Base-by-base conservation (phyloP, 345 rosid genomes). In the Brassica cretica region DNA sequence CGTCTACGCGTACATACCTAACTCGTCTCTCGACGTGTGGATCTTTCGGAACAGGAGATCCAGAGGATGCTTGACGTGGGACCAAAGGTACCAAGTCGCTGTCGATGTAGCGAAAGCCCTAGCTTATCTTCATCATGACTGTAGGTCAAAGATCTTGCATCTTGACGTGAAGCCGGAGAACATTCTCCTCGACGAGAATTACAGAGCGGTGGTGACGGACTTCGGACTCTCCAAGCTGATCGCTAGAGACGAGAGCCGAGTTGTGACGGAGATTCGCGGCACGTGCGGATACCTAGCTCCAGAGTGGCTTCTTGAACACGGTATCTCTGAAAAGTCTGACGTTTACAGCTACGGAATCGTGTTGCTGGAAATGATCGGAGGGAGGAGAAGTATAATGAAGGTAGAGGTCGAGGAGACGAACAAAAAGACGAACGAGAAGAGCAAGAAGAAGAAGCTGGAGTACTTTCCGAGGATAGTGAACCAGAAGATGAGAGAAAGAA, bases 271-370 rank as follows among this genome's bases (percentile, higher is more conserved):
- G 8, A 84, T 87, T 21, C 78, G 91, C 1, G 96, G 96, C 0
- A 90, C 96, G 0, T 78, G 82, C 30, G 93, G 93, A 2, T 91
- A 91, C 46, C 71, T 91, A 74, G 96, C 93, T 1, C 96, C 96
- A 0, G 93, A 91, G 72, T 90, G 93, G 96, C 85, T 95, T 61
- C 46, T 90, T 33, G 90, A 83, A n/a, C 77, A 51, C 0, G 90
- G 93, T 0, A 79, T 91, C 18, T 88, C 96, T 0, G 91, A 87
- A 80, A 93, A 93, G 77, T 89, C 85, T 1, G 98, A 93, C 44
- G 82, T 91, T 30, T 93, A 89, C 49, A 91, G 96, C 68, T 93
- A 81, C 5, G 94, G 96, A 0, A 87, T 91, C 82, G 98, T 93
- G 8, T 82, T 93, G 0, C 49, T 93, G 7, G 94, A 91, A 86